Percentiles rank a stretch among this genome's conserved stretches.
phyloP scores from a whole-genome alignment of 2,329 filamentous ascomycete genomes.

The Gremmenia infestans region DNA sequence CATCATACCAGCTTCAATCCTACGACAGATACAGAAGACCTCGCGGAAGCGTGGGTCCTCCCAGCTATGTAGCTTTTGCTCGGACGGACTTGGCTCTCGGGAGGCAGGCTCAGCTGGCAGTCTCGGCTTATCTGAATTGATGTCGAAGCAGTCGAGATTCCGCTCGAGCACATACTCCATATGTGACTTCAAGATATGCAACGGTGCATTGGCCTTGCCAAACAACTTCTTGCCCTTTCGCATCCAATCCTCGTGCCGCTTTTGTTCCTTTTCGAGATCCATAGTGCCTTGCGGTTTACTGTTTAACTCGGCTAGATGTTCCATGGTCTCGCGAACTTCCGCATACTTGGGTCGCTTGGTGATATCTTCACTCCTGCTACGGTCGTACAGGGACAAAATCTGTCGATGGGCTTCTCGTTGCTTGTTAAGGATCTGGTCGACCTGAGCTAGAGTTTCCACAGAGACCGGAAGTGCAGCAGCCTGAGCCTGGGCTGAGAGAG shows the following conservation, averaged over 20 bases:
- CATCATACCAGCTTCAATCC: constrained; percentile 96
- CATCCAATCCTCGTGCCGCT: constrained; percentile 99
- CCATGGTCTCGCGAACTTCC: constrained; percentile 87
- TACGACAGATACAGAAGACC: constrained; percentile 95
- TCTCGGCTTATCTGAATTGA: constrained; percentile 76
- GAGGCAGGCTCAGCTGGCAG: constrained; percentile 90
- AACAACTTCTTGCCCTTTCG: constrained; percentile 95
- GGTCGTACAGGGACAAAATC: constrained; percentile 75
- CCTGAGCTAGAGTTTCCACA: constrained; percentile 69
- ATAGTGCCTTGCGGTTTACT: constrained; percentile 88
- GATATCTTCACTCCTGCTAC: constrained; percentile 70
- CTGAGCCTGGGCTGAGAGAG: constrained; percentile 76
- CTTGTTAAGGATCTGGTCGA: constrained; percentile 91
- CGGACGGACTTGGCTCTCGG: constrained; percentile 64
- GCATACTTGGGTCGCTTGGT: constrained; percentile 77
- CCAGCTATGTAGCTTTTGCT: constrained; percentile 49
- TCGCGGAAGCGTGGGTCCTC: constrained; percentile 63
- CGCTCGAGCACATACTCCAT: constrained; percentile 90
- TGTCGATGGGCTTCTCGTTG: constrained; percentile 90
- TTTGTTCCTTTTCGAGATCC: constrained; percentile 90
- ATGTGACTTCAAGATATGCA: constrained; percentile 92
- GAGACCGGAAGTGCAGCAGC: constrained; percentile 71
- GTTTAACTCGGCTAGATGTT: constrained; percentile 80
- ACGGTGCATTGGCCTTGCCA: constrained; percentile 92
- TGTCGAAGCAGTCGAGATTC: constrained; percentile 87